Evolutionary conservation across 2,329 filamentous ascomycete species (phyloP), one percentile per base, ranked within the genome.

Genomic region (Coniochaeta sp.): DNA sequence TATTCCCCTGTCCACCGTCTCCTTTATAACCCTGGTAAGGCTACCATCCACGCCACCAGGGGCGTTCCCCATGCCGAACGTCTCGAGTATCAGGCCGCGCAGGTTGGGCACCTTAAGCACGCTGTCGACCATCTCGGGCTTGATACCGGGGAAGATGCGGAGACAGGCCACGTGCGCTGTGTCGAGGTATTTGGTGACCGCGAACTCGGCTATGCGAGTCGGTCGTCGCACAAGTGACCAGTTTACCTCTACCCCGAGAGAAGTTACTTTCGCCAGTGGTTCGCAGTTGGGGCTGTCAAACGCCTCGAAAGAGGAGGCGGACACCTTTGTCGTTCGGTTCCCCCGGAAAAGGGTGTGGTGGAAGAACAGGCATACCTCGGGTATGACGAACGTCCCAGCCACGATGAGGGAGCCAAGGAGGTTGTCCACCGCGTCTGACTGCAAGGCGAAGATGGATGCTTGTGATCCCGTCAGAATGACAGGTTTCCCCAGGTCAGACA

Each of bases 321-420:
- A 91, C 28, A 95, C 83, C 68, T 96, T 96, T 56, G 89, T 94
- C 9, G 88, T 85, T 53, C 91, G 78, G 69, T 95, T 96, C 14
- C 91, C 91, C 24, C 91, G 83, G 71, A 91, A 95, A 18, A 96
- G 79, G 58, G 85, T 89, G 71, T 95, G 88, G 69, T 94, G 89
- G 76, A 96, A 96, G 74, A 95, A 96, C 31, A 96, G 78, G 65
- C 89, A 91, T 50, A 96, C 91, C 67, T 96, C 91, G 0, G 91
- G 91, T 53, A 96, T 89, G 72, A 90, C 87, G 64, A 95, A 95
- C 54, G 94, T 94, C 30, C 90, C 90, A 3, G 91, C 91, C 52
- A 96, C 86, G 63, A 96, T 90, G 62, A 96, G 78, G 1, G 89
- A 91, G 18, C 89, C 89, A 4, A 96, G 79, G 12, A 96, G 78